Conservation (phyloP, 495 filamentous ascomycete species). For the Neurospora sp. region DNA sequence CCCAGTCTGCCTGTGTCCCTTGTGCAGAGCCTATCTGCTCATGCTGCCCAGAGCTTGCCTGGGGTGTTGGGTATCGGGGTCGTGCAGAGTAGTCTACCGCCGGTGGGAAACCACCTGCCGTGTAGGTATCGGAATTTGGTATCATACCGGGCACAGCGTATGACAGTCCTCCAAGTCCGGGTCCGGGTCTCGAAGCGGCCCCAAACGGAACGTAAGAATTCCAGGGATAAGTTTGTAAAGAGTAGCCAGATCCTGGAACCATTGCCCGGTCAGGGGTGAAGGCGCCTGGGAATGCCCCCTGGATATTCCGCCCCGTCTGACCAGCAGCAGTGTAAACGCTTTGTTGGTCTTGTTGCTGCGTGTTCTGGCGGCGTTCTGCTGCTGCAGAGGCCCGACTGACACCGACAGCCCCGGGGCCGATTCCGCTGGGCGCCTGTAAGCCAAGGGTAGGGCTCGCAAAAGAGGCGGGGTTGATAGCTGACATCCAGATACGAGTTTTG, state of each 20-base stretch:
- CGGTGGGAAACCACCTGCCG: constrained; percentile 27
- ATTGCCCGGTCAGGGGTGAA: constrained; percentile 28
- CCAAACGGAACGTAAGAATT: constrained; percentile 37
- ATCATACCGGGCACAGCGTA: constrained; percentile 25
- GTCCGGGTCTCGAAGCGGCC: constrained; percentile 26
- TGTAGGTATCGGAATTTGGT: constrained; percentile 32
- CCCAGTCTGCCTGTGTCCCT: constrained; percentile 34
- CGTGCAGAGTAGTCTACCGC: constrained; percentile 31
- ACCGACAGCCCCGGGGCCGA: constrained; percentile 51
- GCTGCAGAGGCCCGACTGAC: constrained; percentile 28
- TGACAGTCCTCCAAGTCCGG: constrained; percentile 16
- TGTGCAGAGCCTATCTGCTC: constrained; percentile 26
- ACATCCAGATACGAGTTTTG: constrained; percentile 99
- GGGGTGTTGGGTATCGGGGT: constrained; percentile 33
- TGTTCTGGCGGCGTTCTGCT: constrained; percentile 37
- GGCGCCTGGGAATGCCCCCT: constrained; percentile 24
- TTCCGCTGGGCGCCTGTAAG: constrained; percentile 53
- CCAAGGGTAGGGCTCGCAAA: constrained; percentile 77
- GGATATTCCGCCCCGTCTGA: constrained; percentile 29
- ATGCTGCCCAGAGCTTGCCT: constrained; percentile 23
- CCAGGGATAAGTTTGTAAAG: constrained; percentile 26
- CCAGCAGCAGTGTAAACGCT: constrained; percentile 1
- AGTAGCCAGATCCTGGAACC: constrained; percentile 23
- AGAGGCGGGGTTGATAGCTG: constrained; percentile 93
- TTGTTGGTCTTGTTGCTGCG: constrained; percentile 31